These are phyloP conservation scores for Cicer yamashitae DNA, from an alignment of 306 rosid species.

Conservation along the genomic window DNA sequence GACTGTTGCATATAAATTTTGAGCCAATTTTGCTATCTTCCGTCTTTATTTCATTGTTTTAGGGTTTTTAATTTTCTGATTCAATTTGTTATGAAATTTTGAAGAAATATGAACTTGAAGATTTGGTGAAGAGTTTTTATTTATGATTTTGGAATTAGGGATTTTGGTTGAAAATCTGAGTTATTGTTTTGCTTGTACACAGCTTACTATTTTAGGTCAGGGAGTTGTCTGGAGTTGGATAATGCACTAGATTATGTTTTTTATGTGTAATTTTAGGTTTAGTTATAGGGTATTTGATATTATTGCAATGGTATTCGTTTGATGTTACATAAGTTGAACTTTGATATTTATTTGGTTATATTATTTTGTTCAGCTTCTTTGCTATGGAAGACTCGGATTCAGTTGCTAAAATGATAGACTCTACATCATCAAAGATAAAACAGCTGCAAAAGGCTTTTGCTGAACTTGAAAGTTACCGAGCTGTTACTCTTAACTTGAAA, in stretches of 20 bases:
- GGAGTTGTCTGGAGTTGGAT: slow-evolving; percentile 1
- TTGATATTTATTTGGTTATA: slow-evolving; percentile 36
- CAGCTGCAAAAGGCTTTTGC: slow-evolving; percentile 99
- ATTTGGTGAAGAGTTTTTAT: slow-evolving; percentile 12
- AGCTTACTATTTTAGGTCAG: not conserved
- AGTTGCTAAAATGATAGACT: slow-evolving; percentile 77
- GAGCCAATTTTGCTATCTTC: not conserved
- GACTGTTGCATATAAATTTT: not conserved
- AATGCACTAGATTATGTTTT: not conserved
- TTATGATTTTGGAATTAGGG: not conserved
- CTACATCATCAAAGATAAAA: slow-evolving; percentile 88
- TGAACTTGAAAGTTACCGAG: slow-evolving; percentile 95
- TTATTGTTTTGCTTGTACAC: not conserved
- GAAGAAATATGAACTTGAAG: not conserved
- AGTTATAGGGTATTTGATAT: not conserved
- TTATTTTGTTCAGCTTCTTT: slow-evolving; percentile 53
- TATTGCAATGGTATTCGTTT: not conserved
- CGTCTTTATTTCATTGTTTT: not conserved
- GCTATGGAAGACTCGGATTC: slow-evolving; percentile 85
- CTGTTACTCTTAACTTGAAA: slow-evolving; percentile 82
- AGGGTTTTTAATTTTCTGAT: not conserved
- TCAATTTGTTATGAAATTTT: no score
- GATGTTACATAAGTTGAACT: slow-evolving; percentile 10
- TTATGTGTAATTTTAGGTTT: not conserved
- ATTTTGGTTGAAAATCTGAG: not conserved